Base-by-base conservation (phyloP, 176 grass and related monocot species). In the Secale cereale region DNA sequence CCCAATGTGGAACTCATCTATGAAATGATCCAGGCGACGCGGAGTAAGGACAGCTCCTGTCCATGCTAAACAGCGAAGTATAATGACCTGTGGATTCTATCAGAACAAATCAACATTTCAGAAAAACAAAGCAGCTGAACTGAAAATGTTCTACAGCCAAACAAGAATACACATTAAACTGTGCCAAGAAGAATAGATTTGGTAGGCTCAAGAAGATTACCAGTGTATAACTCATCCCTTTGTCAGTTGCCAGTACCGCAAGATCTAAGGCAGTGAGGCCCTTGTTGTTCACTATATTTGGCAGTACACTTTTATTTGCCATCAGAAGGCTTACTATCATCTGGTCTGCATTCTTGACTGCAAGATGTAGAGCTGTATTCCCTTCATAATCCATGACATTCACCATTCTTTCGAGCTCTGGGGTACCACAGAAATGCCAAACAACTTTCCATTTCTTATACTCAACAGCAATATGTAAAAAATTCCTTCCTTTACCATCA, bases 331-430 rank as follows among this genome's bases (percentile, higher is more conserved):
- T 91, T 54, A 93, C 94, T 73, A 93, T 80, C 73, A 62, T 40
- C 59, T 91, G 89, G 13, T 89, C 71, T 67, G 60, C 80, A 45
- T 40, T 82, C 57, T 68, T 64, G 6, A 85, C 62, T 20, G 94
- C 94, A 80, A 93, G 81, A 87, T 96, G 94, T n/a, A 96, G 87
- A 57, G 86, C 84, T 74, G 94, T 96, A 59, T 96, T 96, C 6
- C 94, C 94, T 85, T 87, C 54, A 76, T 85, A 82, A 82, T 96
- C 94, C 88, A 89, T 90, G 80, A 25, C 70, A 90, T 95, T 95
- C 7, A 84, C 20, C 91, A 92, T 77, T 75, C 90, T 92, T 59
- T 41, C 83, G 56, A 92, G 87, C 33, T 87, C 91, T 27, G 15
- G 22, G 10, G 81, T 84, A 75, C 73, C 45, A 63, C 28, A 76